phyloP scores from a whole-genome alignment of 2,329 filamentous ascomycete species.

The Boeremia lycopersici region DNA sequence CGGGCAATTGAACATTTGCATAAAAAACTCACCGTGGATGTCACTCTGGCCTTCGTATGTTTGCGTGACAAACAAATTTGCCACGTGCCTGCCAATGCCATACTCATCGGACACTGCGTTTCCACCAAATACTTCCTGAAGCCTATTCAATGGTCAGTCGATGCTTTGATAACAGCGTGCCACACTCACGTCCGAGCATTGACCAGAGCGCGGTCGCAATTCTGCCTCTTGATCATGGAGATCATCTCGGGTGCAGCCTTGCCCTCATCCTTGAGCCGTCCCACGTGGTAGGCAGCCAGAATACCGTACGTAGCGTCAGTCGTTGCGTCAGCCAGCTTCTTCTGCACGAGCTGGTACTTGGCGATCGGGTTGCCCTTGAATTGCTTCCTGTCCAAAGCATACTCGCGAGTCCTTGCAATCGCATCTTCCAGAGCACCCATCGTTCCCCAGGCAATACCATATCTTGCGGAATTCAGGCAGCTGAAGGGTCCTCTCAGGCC shows the following conservation, averaged over 20 bases:
- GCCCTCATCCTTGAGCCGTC: slow-evolving; percentile 88
- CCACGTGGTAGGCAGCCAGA: slow-evolving; percentile 89
- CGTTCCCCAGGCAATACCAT: slow-evolving; percentile 91
- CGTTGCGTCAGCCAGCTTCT: slow-evolving; percentile 91
- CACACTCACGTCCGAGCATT: slow-evolving; percentile 70
- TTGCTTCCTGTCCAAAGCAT: slow-evolving; percentile 91
- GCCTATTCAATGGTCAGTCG: slow-evolving; percentile 48
- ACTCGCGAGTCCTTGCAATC: slow-evolving; percentile 77
- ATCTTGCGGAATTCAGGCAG: slow-evolving; percentile 90
- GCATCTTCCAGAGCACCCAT: slow-evolving; percentile 96
- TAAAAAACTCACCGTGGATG: slow-evolving; percentile 78
- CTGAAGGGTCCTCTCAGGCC: slow-evolving; percentile 88
- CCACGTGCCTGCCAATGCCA: slow-evolving; percentile 89
- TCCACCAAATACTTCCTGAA: slow-evolving; percentile 96
- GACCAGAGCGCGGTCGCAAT: slow-evolving; percentile 86
- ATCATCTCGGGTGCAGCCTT: slow-evolving; percentile 95
- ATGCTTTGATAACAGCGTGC: background rate
- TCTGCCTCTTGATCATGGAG: slow-evolving; percentile 93
- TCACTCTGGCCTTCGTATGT: slow-evolving; percentile 99
- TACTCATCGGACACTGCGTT: slow-evolving; percentile 99
- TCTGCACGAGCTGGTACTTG: slow-evolving; percentile 96
- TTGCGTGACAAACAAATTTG: slow-evolving; percentile 95
- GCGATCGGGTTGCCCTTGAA: slow-evolving; percentile 96
- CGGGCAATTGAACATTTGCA: background rate
- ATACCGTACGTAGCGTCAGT: slow-evolving; percentile 92